These are phyloP conservation scores for Candida lessepsii DNA, from an alignment of 805 yeast species.

Conservation along the genomic window DNA sequence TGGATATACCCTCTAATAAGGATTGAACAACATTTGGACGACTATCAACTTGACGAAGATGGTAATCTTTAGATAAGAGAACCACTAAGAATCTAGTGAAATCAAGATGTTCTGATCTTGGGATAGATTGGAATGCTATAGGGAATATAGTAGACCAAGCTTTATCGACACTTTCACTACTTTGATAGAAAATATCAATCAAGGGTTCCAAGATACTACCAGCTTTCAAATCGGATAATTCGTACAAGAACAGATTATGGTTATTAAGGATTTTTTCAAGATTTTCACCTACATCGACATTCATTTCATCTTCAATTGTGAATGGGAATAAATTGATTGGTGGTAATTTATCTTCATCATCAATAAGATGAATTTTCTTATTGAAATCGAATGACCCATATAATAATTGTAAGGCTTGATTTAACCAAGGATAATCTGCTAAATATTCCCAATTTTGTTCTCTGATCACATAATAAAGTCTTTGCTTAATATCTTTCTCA, in stretches of 20 bases:
- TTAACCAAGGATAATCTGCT: slow-evolving; percentile 92
- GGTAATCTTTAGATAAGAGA: slow-evolving; percentile 85
- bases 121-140: slow-evolving; percentile 68
- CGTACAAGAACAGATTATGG: slow-evolving; percentile 31
- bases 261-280: slow-evolving; percentile 22
- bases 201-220: slow-evolving; percentile 67
- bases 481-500: slow-evolving; percentile 72
- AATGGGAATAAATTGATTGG: slow-evolving; percentile 45
- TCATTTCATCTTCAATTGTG: slow-evolving; percentile 26
- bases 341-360: slow-evolving; percentile 53
- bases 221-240: slow-evolving; percentile 42
- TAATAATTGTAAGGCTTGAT: slow-evolving; percentile 84
- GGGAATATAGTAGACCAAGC: slow-evolving; percentile 89
- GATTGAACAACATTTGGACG: slow-evolving; percentile 87
- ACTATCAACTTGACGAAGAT: slow-evolving; percentile 81
- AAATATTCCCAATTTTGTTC: slow-evolving; percentile 97
- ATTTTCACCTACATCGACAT: slow-evolving; percentile 24
- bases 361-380: slow-evolving; percentile 43
- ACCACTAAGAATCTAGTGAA: slow-evolving; percentile 79
- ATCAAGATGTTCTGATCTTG: slow-evolving; percentile 77
- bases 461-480: slow-evolving; percentile 81
- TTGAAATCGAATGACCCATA: slow-evolving; percentile 71
- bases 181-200: slow-evolving; percentile 76
- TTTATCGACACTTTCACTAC: slow-evolving; percentile 72
- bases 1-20: slow-evolving; percentile 77